Base-by-base conservation (phyloP, 1,284 basidiomycete genomes). In the Ustilago vetiveriae region DNA sequence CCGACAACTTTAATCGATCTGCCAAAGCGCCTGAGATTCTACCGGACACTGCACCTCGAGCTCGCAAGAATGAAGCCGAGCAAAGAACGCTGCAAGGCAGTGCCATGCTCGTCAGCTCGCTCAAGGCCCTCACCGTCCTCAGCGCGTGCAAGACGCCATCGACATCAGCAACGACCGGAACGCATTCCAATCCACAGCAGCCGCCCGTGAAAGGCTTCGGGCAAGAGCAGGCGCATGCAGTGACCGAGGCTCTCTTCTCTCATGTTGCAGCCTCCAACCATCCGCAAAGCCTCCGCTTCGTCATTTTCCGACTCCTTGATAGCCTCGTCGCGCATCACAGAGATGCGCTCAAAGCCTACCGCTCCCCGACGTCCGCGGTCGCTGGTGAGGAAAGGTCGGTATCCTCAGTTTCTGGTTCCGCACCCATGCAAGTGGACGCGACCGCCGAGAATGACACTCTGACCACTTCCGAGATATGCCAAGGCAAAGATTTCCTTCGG, bases 221-320 rank as follows among this genome's bases (percentile, higher is more conserved):
- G 14, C 85, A 88, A n/a, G 84, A 84, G 3, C 91, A 95, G 68
- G 89, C 89, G 0, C 84, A 87, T 4, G 86, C 88, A 17, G 87
- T 91, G 5, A 83, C 89, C 48, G 84, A 87, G 59, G 88, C 88
- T 17, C 72, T 97, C 10, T 90, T 94, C 73, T 81, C 84, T 29
- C 87, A 92, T 75, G 88, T 97, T 48, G 89, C 88, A 51, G 92
- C 94, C 88, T 89, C 88, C 68, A 87, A 87, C 0, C 85, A 95
- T 33, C 88, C 90, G 0, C 94, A 97, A 82, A 88, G 90, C 9
- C 88, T 89, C 37, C 88, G 95, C 32, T 90, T 91, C 81, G 83
- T 86, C 53, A 90, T 97, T 16, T 95, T 92, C 83, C 86, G 85
- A 10, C 89, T 96, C 43, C 83, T 98, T 42, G 92, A 98, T 76